A percentile compares a stretch with the other conserved stretches of the same genome.
Conservation (phyloP, 106 monocot species). For the Dendrobium officinale region DNA sequence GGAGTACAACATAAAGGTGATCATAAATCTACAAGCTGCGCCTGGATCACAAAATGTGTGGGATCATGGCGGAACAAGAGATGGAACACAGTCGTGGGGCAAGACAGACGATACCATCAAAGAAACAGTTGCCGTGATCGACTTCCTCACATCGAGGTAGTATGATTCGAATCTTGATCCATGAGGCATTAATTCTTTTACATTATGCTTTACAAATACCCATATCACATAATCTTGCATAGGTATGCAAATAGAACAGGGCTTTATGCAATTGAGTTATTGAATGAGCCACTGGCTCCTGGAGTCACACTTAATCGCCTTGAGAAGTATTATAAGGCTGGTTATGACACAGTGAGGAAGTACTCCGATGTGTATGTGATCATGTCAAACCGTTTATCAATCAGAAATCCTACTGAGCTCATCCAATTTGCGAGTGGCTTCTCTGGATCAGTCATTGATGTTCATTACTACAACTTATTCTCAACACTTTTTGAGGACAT, state of each 20-base stretch:
- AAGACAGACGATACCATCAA: slow-evolving; percentile 29
- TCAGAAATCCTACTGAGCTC: slow-evolving; percentile 20
- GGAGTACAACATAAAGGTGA: slow-evolving; percentile 34
- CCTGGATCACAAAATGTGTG: slow-evolving; percentile 39
- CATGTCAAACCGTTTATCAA: slow-evolving; percentile 31
- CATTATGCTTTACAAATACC: too few species aligned
- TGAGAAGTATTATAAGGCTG: slow-evolving; percentile 28
- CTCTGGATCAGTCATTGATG: slow-evolving; percentile 31
- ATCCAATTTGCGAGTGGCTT: slow-evolving; percentile 33
- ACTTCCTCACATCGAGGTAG: slow-evolving; percentile 44
- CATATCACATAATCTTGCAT: slow-evolving; percentile 11
- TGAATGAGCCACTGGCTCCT: slow-evolving; percentile 41
- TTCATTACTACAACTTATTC: slow-evolving; percentile 58
- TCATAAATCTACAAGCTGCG: slow-evolving; percentile 47
- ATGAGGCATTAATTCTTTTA: too few species aligned
- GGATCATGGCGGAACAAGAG: slow-evolving; percentile 68
- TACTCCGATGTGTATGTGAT: slow-evolving; percentile 35
- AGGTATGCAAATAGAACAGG: slow-evolving; percentile 21
- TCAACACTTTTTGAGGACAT: slow-evolving; percentile 1
- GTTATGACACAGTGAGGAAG: slow-evolving; percentile 38
- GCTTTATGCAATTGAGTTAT: slow-evolving; percentile 32
- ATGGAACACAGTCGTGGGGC: slow-evolving; percentile 63
- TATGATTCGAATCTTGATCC: too few species aligned
- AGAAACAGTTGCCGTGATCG: slow-evolving; percentile 53
- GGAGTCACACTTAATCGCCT: slow-evolving; percentile 23